Evolutionary conservation across 2,329 filamentous ascomycete genomes (phyloP).

Genomic region (Neofusicoccum kwambonambiense): DNA sequence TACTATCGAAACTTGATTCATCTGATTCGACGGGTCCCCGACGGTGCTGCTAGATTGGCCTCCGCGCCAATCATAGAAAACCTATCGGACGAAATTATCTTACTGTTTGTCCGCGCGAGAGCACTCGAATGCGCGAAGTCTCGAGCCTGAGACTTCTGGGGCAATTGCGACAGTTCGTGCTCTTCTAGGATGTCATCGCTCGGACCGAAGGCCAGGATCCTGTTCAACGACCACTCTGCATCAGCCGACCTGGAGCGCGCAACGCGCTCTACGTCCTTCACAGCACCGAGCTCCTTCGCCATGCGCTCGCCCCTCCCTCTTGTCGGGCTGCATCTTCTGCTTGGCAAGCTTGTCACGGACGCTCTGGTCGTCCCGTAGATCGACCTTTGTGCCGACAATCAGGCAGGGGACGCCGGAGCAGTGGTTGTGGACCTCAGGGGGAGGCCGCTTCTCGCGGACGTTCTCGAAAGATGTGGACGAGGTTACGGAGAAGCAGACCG

Average conservation of each 20-base stretch:
- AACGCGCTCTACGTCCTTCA: constrained; percentile 99
- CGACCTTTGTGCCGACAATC: constrained; percentile 95
- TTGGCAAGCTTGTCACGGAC: constrained; percentile 90
- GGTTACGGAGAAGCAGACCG: constrained; percentile 95
- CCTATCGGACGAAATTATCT: constrained; percentile 38
- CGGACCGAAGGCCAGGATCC: background rate
- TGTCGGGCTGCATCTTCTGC: constrained; percentile 93
- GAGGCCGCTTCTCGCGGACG: constrained; percentile 92
- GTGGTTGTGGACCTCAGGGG: constrained; percentile 97
- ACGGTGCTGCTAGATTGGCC: constrained; percentile 27
- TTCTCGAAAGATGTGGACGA: constrained; percentile 98
- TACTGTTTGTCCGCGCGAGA: background rate
- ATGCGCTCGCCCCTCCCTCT: constrained; percentile 92
- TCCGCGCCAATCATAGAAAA: constrained; percentile 21
- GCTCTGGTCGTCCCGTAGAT: constrained; percentile 83
- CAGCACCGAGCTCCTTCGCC: constrained; percentile 92
- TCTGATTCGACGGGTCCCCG: background rate
- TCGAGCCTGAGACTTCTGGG: background rate
- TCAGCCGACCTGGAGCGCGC: constrained; percentile 75
- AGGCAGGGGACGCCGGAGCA: constrained; percentile 96
- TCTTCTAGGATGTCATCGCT: background rate
- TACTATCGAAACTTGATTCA: too few relatives aligned
- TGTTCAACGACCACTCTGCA: too few relatives aligned
- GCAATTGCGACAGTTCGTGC: background rate
- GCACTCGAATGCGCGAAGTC: background rate